Percentiles rank a stretch among this genome's conserved stretches.
These are phyloP conservation scores for Elaeis guineensis DNA, from an alignment of 176 grass and related monocot genomes.

Conservation along the genomic window DNA sequence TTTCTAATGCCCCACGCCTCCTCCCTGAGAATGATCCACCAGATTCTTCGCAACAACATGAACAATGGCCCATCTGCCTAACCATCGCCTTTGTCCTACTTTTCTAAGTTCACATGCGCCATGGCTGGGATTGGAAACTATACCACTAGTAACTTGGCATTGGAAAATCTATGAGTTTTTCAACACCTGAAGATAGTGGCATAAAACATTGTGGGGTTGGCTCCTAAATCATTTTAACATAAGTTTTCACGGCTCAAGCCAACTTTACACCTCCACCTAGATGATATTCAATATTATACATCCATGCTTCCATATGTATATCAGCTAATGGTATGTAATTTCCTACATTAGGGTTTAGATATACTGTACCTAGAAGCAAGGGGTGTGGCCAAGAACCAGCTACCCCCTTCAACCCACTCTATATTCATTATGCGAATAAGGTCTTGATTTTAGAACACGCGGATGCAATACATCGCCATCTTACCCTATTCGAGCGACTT, in stretches of 20 bases:
- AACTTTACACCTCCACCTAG: conserved; percentile 17
- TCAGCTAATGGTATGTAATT: conserved; percentile 24
- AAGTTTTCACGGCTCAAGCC: conserved; percentile 13
- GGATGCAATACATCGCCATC: conserved; percentile 27
- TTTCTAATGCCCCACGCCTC: conserved; percentile 25
- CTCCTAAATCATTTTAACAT: conserved; percentile 25
- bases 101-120: conserved; percentile 17
- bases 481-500: not conserved
- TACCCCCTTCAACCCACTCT: no score
- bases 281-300: conserved; percentile 16
- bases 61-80: conserved; percentile 26
- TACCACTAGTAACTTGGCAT: conserved; percentile 3
- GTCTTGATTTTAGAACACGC: conserved; percentile 20
- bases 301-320: conserved; percentile 18
- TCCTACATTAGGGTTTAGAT: conserved; percentile 17
- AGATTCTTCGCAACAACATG: conserved; percentile 16
- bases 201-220: conserved; percentile 11
- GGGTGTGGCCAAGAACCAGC: no score
- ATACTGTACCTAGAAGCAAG: not conserved
- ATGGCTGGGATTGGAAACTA: conserved; percentile 17
- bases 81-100: conserved; percentile 23
- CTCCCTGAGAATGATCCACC: conserved; percentile 34
- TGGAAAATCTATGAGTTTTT: conserved; percentile 7
- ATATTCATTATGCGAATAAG: no score
- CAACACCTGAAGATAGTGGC: conserved; percentile 19